Evolutionary conservation across 2,329 filamentous ascomycete species (phyloP).

Genomic region (Allantophomopsis lycopodina): DNA sequence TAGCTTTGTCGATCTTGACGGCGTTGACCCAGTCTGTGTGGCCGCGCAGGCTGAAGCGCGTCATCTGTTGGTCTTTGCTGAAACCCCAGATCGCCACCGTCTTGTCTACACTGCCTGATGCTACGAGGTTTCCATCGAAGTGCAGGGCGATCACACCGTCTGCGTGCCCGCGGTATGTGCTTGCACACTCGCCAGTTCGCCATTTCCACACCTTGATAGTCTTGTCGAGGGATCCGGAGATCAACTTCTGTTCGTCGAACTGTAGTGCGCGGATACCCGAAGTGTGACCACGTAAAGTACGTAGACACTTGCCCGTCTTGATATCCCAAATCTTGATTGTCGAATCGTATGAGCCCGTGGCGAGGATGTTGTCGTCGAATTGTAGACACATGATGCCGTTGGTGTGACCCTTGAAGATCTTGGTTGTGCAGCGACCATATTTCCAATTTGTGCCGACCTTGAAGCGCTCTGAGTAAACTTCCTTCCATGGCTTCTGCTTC

Average conservation of each 20-base stretch:
- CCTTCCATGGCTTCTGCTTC: constrained; percentile 73
- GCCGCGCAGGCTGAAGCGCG: constrained; percentile 66
- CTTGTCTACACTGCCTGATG: constrained; percentile 79
- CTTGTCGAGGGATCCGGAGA: constrained; percentile 78
- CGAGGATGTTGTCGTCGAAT: constrained; percentile 79
- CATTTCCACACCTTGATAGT: constrained; percentile 95
- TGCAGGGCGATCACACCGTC: constrained; percentile 79
- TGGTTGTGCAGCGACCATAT: constrained; percentile 76
- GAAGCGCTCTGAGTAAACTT: constrained; percentile 90
- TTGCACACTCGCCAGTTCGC: constrained; percentile 77
- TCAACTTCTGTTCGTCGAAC: constrained; percentile 83
- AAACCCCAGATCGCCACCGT: constrained; percentile 92
- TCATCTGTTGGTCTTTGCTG: constrained; percentile 44
- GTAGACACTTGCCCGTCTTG: constrained; percentile 71
- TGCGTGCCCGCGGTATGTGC: constrained; percentile 65
- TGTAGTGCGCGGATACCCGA: constrained; percentile 78
- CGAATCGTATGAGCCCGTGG: constrained; percentile 87
- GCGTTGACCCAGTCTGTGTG: constrained; percentile 95
- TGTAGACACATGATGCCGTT: constrained; percentile 64
- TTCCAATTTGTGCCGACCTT: constrained; percentile 98
- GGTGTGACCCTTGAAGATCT: constrained; percentile 71
- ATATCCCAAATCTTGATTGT: constrained; percentile 97
- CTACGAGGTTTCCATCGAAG: constrained; percentile 73
- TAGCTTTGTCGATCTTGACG: constrained; percentile 73
- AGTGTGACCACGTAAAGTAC: constrained; percentile 74